phyloP scores from a whole-genome alignment of 352 stramenopile genomes.

The Phytophthora pluvialis region DNA sequence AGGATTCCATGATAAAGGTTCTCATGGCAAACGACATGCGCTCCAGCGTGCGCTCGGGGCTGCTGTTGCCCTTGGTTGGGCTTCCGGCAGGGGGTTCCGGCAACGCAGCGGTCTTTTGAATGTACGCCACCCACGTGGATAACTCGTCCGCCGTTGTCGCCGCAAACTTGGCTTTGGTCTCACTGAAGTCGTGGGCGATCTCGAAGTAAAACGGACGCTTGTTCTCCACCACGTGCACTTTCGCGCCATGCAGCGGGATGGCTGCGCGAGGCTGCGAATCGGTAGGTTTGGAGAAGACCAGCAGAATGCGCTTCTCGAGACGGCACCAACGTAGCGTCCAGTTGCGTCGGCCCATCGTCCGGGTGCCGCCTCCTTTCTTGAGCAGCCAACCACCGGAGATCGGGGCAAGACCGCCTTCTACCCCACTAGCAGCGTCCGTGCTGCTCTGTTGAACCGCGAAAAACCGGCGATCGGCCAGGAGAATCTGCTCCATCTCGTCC shows the following conservation, averaged over 20 bases:
- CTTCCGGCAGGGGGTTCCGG: conserved; percentile 55
- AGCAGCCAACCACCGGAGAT: conserved; percentile 62
- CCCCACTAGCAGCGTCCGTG: conserved; percentile 10
- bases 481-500: conserved; percentile 75
- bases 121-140: conserved; percentile 58
- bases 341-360: conserved; percentile 76
- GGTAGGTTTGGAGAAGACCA: conserved; percentile 63
- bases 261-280: conserved; percentile 67
- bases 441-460: conserved; percentile 68
- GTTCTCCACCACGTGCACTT: conserved; percentile 71
- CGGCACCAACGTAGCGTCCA: conserved; percentile 82
- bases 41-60: conserved; percentile 51
- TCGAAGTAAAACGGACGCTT: conserved; percentile 85
- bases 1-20: conserved; percentile 73
- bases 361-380: conserved; percentile 84
- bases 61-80: conserved; percentile 47
- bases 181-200: conserved; percentile 71
- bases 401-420: conserved; percentile 21
- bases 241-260: conserved; percentile 68
- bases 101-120: conserved; percentile 53
- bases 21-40: conserved; percentile 83
- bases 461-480: conserved; percentile 72
- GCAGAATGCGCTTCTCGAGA: conserved; percentile 76
- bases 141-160: conserved; percentile 71
- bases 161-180: conserved; percentile 80